phyloP scores from a whole-genome alignment of 306 rosid genomes.

The Vicia faba region DNA sequence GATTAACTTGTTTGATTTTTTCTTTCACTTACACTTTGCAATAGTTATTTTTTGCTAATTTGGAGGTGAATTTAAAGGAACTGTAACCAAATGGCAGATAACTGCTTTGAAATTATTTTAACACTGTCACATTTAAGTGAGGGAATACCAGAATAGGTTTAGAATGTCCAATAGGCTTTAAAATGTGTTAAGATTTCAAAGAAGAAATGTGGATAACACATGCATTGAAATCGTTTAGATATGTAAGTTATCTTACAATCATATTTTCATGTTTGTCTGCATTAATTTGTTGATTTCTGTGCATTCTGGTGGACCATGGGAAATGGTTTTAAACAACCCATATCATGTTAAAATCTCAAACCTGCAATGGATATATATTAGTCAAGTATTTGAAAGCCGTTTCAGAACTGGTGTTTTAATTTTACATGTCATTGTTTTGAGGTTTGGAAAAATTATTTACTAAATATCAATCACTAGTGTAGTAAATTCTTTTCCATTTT shows the following conservation, averaged over 20 bases:
- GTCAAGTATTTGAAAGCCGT: constrained; percentile 30
- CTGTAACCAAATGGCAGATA: neutral
- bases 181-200: neutral
- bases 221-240: constrained; percentile 2
- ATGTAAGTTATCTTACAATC: constrained; percentile 9
- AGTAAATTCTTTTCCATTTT: constrained; percentile 12
- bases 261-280: neutral
- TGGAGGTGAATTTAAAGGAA: constrained; percentile 12
- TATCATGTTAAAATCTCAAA: constrained; percentile 3
- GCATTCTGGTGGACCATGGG: neutral
- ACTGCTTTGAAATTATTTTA: neutral
- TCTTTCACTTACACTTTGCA: constrained; percentile 7
- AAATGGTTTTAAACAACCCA: neutral
- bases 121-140: neutral
- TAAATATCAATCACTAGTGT: constrained; percentile 3
- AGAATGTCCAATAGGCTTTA: constrained; percentile 23
- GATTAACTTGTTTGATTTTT: constrained; percentile 18
- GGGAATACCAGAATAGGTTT: constrained; percentile 19
- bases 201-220: constrained; percentile 25
- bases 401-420: neutral
- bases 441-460: constrained; percentile 4
- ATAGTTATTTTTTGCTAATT: constrained; percentile 19
- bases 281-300: constrained; percentile 17
- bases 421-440: neutral
- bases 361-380: constrained; percentile 20